phyloP scores from a whole-genome alignment of 805 yeast genomes.

The Candida saitoana region DNA sequence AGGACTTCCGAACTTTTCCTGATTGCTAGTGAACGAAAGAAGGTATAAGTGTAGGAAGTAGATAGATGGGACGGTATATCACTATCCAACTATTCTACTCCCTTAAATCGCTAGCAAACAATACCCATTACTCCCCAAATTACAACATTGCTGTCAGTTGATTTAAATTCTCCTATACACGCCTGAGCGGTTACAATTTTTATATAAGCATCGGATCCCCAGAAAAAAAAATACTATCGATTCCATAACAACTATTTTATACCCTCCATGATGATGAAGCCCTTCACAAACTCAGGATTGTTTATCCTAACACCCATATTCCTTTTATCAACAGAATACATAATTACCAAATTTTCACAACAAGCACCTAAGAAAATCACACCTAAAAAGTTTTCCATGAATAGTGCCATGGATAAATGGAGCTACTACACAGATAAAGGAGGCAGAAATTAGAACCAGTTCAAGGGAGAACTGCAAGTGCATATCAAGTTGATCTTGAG shows the following conservation, averaged over 20 bases:
- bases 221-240: not conserved
- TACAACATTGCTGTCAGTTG: not conserved
- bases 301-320: slow-evolving; percentile 24
- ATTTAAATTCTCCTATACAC: not conserved
- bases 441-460: not conserved
- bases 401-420: not conserved
- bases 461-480: too few species aligned
- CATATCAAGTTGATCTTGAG: not conserved
- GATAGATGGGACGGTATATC: too few species aligned
- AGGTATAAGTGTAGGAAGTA: too few species aligned
- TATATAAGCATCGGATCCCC: not conserved
- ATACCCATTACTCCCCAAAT: too few species aligned
- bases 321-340: slow-evolving; percentile 22
- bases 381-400: slow-evolving; percentile 1
- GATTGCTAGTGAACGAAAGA: too few species aligned
- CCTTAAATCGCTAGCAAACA: too few species aligned
- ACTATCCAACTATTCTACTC: too few species aligned
- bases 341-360: slow-evolving; percentile 17
- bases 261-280: slow-evolving; percentile 15
- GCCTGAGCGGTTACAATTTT: not conserved
- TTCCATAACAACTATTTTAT: not conserved
- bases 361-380: slow-evolving; percentile 12
- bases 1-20: not conserved
- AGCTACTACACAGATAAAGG: slow-evolving; percentile 1
- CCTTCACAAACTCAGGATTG: slow-evolving; percentile 20